Percentiles rank a stretch among this genome's conserved stretches.
Evolutionary conservation across 345 rosid genomes (phyloP).

Genomic region (Erucastrum elatum): DNA sequence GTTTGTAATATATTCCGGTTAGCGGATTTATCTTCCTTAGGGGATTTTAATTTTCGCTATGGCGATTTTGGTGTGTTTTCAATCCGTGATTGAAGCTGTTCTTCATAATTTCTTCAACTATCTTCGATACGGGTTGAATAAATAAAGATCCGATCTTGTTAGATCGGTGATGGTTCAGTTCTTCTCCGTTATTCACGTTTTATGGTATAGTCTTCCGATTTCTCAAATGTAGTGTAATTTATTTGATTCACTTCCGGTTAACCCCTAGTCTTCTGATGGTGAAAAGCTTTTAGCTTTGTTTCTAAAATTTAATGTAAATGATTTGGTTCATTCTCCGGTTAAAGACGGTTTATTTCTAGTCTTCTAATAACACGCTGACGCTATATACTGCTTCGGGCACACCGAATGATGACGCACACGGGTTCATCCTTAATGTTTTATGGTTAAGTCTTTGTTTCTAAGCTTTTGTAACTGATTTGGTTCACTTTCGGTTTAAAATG

Average conservation of each 20-base stretch:
- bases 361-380: too few relatives aligned
- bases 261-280: too few relatives aligned
- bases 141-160: background rate
- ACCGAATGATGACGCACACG: too few relatives aligned
- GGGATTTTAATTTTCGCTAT: background rate
- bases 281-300: background rate
- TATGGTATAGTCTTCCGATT: background rate
- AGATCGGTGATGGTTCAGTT: background rate
- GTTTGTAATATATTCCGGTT: too few relatives aligned
- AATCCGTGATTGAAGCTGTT: background rate
- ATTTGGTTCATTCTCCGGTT: background rate
- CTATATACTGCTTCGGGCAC: too few relatives aligned
- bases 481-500: conserved; percentile 14
- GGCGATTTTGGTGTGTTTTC: background rate
- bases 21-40: too few relatives aligned
- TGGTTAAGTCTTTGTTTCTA: background rate
- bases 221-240: background rate
- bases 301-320: background rate
- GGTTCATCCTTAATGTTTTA: too few relatives aligned
- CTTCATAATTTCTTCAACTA: background rate
- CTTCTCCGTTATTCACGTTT: background rate
- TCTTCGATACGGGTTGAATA: background rate
- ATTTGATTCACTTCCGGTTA: background rate
- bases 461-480: background rate
- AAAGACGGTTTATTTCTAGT: too few relatives aligned